These are phyloP conservation scores for Lyophyllum semitale DNA, from an alignment of 768 basidiomycete genomes.

Conservation along the genomic window DNA sequence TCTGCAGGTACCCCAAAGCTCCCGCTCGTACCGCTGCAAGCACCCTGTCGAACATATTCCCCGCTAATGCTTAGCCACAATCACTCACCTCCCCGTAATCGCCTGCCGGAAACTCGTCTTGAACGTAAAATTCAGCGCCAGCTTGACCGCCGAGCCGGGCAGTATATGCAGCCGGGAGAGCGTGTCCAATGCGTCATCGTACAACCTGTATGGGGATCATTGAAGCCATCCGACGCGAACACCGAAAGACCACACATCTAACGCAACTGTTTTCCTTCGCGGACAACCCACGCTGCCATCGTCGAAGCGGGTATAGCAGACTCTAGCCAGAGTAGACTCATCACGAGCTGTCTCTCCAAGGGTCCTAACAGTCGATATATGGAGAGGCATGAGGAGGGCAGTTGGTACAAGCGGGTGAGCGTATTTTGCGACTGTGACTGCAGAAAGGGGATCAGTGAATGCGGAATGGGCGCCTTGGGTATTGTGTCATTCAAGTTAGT, in stretches of 20 bases:
- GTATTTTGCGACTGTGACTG: constrained; percentile 79
- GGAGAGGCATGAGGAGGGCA: constrained; percentile 86
- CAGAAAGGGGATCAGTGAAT: constrained; percentile 76
- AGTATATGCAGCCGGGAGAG: constrained; percentile 73
- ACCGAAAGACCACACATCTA: constrained; percentile 10
- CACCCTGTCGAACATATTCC: not conserved
- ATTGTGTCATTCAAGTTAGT: not conserved
- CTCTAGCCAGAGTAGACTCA: constrained; percentile 91
- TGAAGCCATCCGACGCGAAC: constrained; percentile 10
- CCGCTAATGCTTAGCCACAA: not conserved
- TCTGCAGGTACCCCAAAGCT: constrained; percentile 84
- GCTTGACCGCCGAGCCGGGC: constrained; percentile 56
- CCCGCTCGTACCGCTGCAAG: constrained; percentile 64
- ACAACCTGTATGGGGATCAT: constrained; percentile 49
- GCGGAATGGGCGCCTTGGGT: constrained; percentile 34
- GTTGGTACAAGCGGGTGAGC: constrained; percentile 77
- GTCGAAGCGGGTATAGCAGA: constrained; percentile 64
- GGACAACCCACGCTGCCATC: constrained; percentile 76
- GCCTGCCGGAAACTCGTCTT: constrained; percentile 81
- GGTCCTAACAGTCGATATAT: constrained; percentile 89
- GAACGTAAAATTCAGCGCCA: constrained; percentile 74
- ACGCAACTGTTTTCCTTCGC: constrained; percentile 70
- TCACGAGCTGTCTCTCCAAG: constrained; percentile 80
- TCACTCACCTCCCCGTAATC: constrained; percentile 79
- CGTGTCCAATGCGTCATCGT: constrained; percentile 66